These are phyloP conservation scores for Annulohypoxylon stygium DNA, from an alignment of 495 filamentous ascomycete species.

Conservation along the genomic window DNA sequence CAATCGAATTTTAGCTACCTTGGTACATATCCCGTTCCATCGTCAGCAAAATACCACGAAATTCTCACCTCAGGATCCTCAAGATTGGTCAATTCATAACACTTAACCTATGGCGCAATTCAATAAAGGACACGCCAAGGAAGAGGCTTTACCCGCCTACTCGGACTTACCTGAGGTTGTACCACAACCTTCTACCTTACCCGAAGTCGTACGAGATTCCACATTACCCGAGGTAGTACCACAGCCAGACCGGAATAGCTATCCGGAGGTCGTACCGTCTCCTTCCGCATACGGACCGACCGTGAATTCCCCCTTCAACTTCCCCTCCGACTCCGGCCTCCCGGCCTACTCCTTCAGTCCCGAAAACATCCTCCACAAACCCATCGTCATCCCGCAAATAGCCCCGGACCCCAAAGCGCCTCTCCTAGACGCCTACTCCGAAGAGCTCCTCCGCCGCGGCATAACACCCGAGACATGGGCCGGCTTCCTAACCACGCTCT, in stretches of 20 bases:
- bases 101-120: constrained; percentile 15
- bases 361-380: constrained; percentile 13
- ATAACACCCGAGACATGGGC: constrained; percentile 46
- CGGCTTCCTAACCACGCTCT: constrained; percentile 49
- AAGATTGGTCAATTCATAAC: not conserved
- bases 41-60: not conserved
- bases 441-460: constrained; percentile 42
- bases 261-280: not conserved
- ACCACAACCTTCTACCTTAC: too few species aligned
- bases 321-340: constrained; percentile 42
- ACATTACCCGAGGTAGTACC: not conserved
- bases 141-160: constrained; percentile 33
- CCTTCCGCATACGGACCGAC: constrained; percentile 28
- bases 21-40: not conserved
- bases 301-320: constrained; percentile 48
- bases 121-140: constrained; percentile 37
- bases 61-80: not conserved
- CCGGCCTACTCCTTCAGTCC: constrained; percentile 22
- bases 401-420: constrained; percentile 38
- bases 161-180: constrained; percentile 14
- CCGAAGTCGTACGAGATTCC: too few species aligned
- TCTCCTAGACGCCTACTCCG: constrained; percentile 48
- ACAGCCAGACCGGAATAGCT: not conserved
- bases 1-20: not conserved
- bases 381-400: constrained; percentile 52